phyloP scores from a whole-genome alignment of 2,329 filamentous ascomycete species.

The Xylaria digitata region DNA sequence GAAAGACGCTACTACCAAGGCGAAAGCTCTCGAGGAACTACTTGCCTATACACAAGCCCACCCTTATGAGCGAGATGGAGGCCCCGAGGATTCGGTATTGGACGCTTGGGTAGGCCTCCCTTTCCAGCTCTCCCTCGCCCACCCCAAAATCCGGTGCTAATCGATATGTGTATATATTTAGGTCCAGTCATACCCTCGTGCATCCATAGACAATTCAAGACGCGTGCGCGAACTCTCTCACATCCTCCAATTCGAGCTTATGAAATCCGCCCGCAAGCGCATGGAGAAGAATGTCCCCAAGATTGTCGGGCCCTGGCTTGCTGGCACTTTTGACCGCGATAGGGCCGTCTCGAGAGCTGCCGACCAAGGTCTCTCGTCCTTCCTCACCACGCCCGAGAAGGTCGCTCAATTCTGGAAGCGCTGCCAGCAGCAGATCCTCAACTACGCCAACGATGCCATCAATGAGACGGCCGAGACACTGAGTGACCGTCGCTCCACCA shows the following conservation, averaged over 20 bases:
- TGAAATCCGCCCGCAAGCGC: slow-evolving; percentile 77
- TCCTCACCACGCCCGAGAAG: slow-evolving; percentile 86
- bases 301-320: slow-evolving; percentile 89
- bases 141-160: not conserved
- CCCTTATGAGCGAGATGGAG: slow-evolving; percentile 65
- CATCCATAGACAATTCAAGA: slow-evolving; percentile 89
- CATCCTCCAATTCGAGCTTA: slow-evolving; percentile 71
- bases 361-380: slow-evolving; percentile 76
- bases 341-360: slow-evolving; percentile 80
- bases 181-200: slow-evolving; percentile 87
- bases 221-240: slow-evolving; percentile 90
- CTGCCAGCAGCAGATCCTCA: slow-evolving; percentile 83
- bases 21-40: slow-evolving; percentile 89
- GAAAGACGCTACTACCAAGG: slow-evolving; percentile 91
- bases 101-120: slow-evolving; percentile 79
- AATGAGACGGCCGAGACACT: slow-evolving; percentile 83
- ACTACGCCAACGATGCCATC: slow-evolving; percentile 83
- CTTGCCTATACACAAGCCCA: slow-evolving; percentile 69
- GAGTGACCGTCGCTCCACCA: slow-evolving; percentile 89
- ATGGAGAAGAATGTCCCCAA: slow-evolving; percentile 83
- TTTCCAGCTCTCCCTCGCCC: slow-evolving; percentile 12
- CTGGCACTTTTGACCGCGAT: slow-evolving; percentile 88
- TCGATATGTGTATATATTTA: slow-evolving; percentile 53
- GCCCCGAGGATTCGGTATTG: slow-evolving; percentile 82
- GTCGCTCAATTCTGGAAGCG: slow-evolving; percentile 79